Evolutionary conservation across 331 rosid species (phyloP), one percentile per base, ranked within the genome.

Genomic region (Dryas integrifolia): DNA sequence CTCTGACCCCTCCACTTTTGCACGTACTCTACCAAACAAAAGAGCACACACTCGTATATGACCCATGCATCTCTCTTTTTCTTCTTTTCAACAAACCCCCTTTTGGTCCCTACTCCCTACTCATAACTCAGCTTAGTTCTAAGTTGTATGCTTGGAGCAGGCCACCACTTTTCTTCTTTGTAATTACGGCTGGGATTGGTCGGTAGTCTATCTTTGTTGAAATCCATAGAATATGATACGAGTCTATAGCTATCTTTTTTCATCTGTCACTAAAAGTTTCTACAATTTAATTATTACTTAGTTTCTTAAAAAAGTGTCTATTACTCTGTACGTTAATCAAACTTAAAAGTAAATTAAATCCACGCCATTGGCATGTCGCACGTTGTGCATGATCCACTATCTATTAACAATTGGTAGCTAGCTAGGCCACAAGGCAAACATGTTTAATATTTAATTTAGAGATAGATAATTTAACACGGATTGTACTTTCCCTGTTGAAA

Each of bases 341-440:
- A 30, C 35, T 30, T 30, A 30, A 30, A 30, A 30, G 35, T 30
- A 41, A 21, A 24, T 18, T 12, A 11, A 5, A 11, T 6, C 50
- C 38, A 3, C 38, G 40, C 61, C 39, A 26, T 16, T n/a, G 45
- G 52, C 41, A 18, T 53, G 51, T 12, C 7, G 43, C 65, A 70
- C 65, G 55, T 70, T 70, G 53, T 13, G 7, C 74, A 43, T 13
- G 45, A 40, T 12, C 52, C 43, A 69, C 62, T 44, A 16, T 2
- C 13, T 53, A 53, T 3, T 43, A 55, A 56, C n/a, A 39, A 51
- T 50, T 53, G 24, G 24, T 0, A 53, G 8, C 13, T 56, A 18
- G 52, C 49, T 12, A 46, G 15, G 65, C 44, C 65, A 70, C 59
- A 48, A 70, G 74, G 74, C 75, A 57, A 57, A 8, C 75, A 70